Conservation (phyloP, 1,284 basidiomycete genomes). For the Rhodotorula mucilaginosa region DNA sequence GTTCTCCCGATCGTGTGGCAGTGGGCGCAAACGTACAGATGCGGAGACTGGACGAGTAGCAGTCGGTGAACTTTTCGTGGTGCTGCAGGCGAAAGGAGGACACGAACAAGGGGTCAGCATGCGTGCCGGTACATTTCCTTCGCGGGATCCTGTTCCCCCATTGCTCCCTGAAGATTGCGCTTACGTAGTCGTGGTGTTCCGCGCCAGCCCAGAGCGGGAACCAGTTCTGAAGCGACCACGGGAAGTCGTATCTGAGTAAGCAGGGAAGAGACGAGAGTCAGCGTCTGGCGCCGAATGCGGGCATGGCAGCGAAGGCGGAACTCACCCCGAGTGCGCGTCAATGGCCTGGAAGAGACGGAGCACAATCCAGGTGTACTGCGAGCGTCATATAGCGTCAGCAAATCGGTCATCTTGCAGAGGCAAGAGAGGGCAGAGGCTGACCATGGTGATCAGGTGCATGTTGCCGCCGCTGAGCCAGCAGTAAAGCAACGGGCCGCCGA, state of each 20-base stretch:
- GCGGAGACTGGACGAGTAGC: conserved; percentile 44
- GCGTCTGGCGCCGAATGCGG: background rate
- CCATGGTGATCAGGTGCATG: conserved; percentile 83
- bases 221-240: conserved; percentile 93
- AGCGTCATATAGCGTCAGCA: background rate
- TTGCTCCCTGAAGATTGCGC: background rate
- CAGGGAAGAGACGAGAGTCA: too few relatives aligned
- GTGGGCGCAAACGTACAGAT: conserved; percentile 4
- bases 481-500: conserved; percentile 71
- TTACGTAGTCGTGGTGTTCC: conserved; percentile 64
- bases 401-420: background rate
- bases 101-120: too few relatives aligned
- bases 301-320: too few relatives aligned
- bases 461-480: conserved; percentile 63
- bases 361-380: conserved; percentile 71
- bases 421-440: background rate
- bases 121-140: too few relatives aligned
- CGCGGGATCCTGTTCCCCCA: too few relatives aligned
- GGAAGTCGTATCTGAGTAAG: conserved; percentile 67
- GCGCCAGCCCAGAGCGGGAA: conserved; percentile 98
- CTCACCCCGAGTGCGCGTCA: conserved; percentile 82
- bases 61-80: conserved; percentile 42
- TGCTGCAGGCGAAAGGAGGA: conserved; percentile 23
- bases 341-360: conserved; percentile 95
- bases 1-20: too few relatives aligned